These are phyloP conservation scores for Penstemon eatonii DNA, from an alignment of 257 asterid species.

Conservation along the genomic window DNA sequence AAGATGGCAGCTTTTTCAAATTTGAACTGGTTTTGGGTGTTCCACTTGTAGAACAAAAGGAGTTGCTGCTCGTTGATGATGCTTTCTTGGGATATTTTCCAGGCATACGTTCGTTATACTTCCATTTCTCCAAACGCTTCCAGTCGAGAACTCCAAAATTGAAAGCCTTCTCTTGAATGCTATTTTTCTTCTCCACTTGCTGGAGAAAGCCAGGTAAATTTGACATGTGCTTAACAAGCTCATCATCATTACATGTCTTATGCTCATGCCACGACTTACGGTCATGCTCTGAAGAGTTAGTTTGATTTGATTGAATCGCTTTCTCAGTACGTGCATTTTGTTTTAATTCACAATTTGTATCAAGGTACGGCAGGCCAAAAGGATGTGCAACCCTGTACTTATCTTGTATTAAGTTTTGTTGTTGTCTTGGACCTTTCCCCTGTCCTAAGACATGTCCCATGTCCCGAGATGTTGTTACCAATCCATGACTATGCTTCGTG, in stretches of 20 bases:
- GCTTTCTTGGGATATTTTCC: conserved; percentile 44
- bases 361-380: conserved; percentile 44
- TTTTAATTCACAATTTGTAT: conserved; percentile 32
- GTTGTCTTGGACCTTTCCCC: conserved; percentile 33
- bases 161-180: conserved; percentile 74
- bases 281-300: conserved; percentile 36
- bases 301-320: conserved; percentile 31
- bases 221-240: conserved; percentile 91
- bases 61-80: conserved; percentile 32
- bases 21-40: conserved; percentile 39
- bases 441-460: conserved; percentile 41
- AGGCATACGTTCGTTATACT: conserved; percentile 73
- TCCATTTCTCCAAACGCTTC: conserved; percentile 85
- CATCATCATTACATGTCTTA: conserved; percentile 49
- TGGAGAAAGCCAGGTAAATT: conserved; percentile 84
- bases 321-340: conserved; percentile 32
- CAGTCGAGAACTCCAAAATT: conserved; percentile 96
- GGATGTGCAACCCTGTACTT: conserved; percentile 37
- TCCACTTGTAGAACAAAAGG: conserved; percentile 38
- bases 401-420: conserved; percentile 25
- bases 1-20: conserved; percentile 38
- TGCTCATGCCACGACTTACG: conserved; percentile 32
- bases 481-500: conserved; percentile 34
- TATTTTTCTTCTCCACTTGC: conserved; percentile 56
- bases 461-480: conserved; percentile 34